A percentile compares a stretch with the other conserved stretches of the same genome.
phyloP scores from a whole-genome alignment of 2,329 filamentous ascomycete genomes.

The Hirsutella rhossiliensis region DNA sequence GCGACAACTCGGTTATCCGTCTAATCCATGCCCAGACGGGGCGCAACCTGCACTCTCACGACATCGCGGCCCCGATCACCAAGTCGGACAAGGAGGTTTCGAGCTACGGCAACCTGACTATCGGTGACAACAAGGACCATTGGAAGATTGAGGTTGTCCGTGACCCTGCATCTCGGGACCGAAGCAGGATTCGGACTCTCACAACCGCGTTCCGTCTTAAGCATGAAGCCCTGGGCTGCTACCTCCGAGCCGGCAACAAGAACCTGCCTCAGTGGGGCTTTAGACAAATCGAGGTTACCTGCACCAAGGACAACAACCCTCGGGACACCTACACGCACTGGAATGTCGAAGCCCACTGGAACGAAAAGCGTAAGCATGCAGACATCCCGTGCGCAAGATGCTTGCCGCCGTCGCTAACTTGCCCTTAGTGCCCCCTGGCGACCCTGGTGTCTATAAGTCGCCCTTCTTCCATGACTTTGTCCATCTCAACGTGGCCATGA shows the following conservation, averaged over 20 bases:
- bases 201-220: slow-evolving; percentile 86
- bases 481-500: slow-evolving; percentile 98
- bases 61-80: slow-evolving; percentile 75
- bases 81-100: slow-evolving; percentile 91
- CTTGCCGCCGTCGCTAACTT: background rate
- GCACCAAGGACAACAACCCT: slow-evolving; percentile 84
- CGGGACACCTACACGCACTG: slow-evolving; percentile 93
- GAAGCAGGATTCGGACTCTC: slow-evolving; percentile 75
- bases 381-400: background rate
- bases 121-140: slow-evolving; percentile 96
- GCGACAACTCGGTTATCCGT: slow-evolving; percentile 66
- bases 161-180: slow-evolving; percentile 78
- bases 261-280: slow-evolving; percentile 99
- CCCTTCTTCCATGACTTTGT: slow-evolving; percentile 97
- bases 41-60: slow-evolving; percentile 91
- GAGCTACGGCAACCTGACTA: slow-evolving; percentile 85
- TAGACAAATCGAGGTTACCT: slow-evolving; percentile 98
- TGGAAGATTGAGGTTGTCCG: slow-evolving; percentile 88
- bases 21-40: slow-evolving; percentile 92
- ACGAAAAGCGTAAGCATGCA: slow-evolving; percentile 68
- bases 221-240: slow-evolving; percentile 76
- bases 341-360: slow-evolving; percentile 94
- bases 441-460: slow-evolving; percentile 88
- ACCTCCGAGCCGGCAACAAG: slow-evolving; percentile 86
- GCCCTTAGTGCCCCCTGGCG: slow-evolving; percentile 65